A percentile compares a stretch with the other conserved stretches of the same genome.
Evolutionary conservation across 768 basidiomycete genomes (phyloP).

Genomic region (Cystofilobasidium macerans): DNA sequence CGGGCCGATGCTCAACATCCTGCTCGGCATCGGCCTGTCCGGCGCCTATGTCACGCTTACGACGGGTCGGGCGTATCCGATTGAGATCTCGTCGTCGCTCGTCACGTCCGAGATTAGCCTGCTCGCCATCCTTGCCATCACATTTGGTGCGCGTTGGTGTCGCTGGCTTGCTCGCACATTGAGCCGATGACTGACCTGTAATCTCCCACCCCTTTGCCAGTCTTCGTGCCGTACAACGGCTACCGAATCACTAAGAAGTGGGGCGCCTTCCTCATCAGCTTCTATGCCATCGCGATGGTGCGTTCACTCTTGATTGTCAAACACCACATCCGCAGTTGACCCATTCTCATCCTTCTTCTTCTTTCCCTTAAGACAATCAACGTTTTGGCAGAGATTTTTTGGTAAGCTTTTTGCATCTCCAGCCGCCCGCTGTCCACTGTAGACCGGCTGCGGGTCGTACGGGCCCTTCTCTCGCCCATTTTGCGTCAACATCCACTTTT

Average conservation of each 20-base stretch:
- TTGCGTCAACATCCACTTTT: too few relatives aligned
- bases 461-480: too few relatives aligned
- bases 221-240: conserved; percentile 74
- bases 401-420: too few relatives aligned
- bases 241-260: conserved; percentile 68
- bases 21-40: conserved; percentile 71
- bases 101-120: conserved; percentile 48
- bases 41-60: conserved; percentile 71
- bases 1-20: conserved; percentile 22
- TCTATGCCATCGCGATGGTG: conserved; percentile 59
- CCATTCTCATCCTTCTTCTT: too few relatives aligned
- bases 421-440: too few relatives aligned
- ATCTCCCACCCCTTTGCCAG: background rate
- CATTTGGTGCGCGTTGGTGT: conserved; percentile 41
- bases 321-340: conserved; percentile 1
- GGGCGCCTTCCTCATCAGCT: conserved; percentile 66
- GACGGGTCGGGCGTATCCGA: conserved; percentile 51
- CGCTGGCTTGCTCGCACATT: background rate
- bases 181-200: background rate
- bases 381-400: too few relatives aligned
- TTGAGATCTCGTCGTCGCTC: conserved; percentile 71
- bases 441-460: too few relatives aligned
- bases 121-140: conserved; percentile 60
- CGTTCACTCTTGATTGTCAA: background rate
- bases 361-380: too few relatives aligned